phyloP scores from a whole-genome alignment of 495 filamentous ascomycete species.

The Penicillium malachiteum region DNA sequence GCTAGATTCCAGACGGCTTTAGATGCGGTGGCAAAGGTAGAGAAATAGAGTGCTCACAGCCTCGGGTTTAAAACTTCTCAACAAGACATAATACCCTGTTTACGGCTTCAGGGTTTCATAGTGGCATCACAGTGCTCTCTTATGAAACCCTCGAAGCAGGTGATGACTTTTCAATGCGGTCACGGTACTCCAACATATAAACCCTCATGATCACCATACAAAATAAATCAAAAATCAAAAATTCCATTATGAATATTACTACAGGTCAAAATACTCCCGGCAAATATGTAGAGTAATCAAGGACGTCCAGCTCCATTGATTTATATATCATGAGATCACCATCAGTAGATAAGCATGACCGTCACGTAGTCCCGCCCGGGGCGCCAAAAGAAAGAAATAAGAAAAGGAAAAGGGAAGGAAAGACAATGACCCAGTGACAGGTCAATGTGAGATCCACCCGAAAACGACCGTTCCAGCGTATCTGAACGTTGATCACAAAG shows the following conservation, averaged over 20 bases:
- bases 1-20: conserved; percentile 49
- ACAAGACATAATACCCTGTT: background rate
- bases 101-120: background rate
- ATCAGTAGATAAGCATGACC: conserved; percentile 5
- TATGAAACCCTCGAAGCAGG: no score
- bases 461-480: background rate
- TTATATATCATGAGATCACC: conserved; percentile 7
- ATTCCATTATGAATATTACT: no score
- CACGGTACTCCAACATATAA: no score
- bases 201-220: no score
- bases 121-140: background rate
- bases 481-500: background rate
- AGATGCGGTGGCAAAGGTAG: conserved; percentile 35
- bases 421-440: no score
- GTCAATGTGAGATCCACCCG: no score
- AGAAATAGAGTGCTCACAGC: conserved; percentile 5
- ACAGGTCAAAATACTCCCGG: no score
- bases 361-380: background rate
- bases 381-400: background rate
- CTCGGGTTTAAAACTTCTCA: background rate
- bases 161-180: no score
- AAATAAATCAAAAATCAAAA: no score
- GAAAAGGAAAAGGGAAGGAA: background rate
- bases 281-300: conserved; percentile 5
- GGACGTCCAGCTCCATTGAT: conserved; percentile 20